Evolutionary conservation across 2,329 filamentous ascomycete genomes (phyloP).

Genomic region (Colletotrichum falcatum): DNA sequence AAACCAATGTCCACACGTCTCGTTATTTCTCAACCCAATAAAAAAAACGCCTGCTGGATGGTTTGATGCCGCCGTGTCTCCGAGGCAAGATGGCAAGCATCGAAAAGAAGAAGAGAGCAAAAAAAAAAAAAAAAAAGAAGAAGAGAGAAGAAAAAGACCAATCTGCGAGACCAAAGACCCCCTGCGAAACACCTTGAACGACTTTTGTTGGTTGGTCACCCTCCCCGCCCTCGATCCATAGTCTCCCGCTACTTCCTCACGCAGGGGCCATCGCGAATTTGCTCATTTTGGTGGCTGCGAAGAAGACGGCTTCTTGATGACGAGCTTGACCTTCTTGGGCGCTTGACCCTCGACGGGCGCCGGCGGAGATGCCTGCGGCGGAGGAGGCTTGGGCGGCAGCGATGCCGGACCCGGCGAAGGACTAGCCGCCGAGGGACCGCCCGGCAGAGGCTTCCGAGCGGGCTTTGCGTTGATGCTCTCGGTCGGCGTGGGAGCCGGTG

Average conservation of each 20-base stretch:
- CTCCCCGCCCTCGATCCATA: background rate
- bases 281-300: conserved; percentile 22
- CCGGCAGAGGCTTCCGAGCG: conserved; percentile 51
- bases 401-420: conserved; percentile 24
- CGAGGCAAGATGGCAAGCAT: background rate
- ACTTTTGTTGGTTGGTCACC: background rate
- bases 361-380: conserved; percentile 34
- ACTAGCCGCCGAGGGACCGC: conserved; percentile 26
- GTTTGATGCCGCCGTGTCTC: background rate
- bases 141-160: background rate
- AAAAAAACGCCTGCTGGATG: conserved; percentile 1
- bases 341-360: conserved; percentile 29
- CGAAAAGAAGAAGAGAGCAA: background rate
- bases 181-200: background rate
- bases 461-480: conserved; percentile 50
- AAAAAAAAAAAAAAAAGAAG: background rate
- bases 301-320: conserved; percentile 39
- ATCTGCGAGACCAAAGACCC: background rate
- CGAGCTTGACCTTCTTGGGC: conserved; percentile 41
- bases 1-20: background rate
- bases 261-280: background rate
- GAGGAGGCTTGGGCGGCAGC: conserved; percentile 29
- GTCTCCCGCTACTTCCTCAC: background rate
- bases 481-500: conserved; percentile 44
- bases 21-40: background rate